phyloP scores from a whole-genome alignment of 1,139 yeast genomes.

The Debaryomyces sp. region DNA sequence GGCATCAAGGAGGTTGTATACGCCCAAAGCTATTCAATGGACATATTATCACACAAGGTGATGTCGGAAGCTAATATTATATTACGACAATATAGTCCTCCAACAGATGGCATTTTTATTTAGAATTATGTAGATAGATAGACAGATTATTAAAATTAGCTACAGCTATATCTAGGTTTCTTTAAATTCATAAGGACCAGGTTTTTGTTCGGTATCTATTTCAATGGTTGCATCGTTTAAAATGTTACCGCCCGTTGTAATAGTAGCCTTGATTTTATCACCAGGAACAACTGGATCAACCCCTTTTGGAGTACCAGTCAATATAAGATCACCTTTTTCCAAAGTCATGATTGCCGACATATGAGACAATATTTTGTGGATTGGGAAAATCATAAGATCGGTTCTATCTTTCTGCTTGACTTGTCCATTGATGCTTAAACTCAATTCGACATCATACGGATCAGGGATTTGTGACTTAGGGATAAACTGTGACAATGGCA shows the following conservation, averaged over 20 bases:
- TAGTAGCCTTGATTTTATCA: constrained; percentile 67
- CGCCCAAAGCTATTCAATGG: constrained; percentile 93
- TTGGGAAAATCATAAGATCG: constrained; percentile 85
- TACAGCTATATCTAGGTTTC: constrained; percentile 38
- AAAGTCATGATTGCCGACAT: constrained; percentile 90
- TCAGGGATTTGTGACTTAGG: constrained; percentile 68
- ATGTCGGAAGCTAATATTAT: constrained; percentile 72
- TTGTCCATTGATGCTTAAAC: constrained; percentile 70
- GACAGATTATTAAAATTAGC: neutral
- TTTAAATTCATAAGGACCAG: constrained; percentile 76
- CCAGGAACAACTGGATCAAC: constrained; percentile 84
- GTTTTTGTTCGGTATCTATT: constrained; percentile 61
- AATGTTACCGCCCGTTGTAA: constrained; percentile 56
- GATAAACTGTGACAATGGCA: constrained; percentile 77
- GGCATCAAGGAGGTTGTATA: constrained; percentile 94
- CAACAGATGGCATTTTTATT: constrained; percentile 49
- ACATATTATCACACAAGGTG: constrained; percentile 67
- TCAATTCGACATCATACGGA: constrained; percentile 71
- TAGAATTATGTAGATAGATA: constrained; percentile 13
- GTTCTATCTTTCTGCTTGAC: constrained; percentile 76
- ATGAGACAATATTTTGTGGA: constrained; percentile 76
- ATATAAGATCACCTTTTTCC: constrained; percentile 84
- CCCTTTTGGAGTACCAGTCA: constrained; percentile 99
- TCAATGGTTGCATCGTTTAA: constrained; percentile 57
- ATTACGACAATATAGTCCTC: constrained; percentile 74